Evolutionary conservation across 2,329 filamentous ascomycete species (phyloP), one percentile per base, ranked within the genome.

Genomic region (Sporothrix dimorphospora): DNA sequence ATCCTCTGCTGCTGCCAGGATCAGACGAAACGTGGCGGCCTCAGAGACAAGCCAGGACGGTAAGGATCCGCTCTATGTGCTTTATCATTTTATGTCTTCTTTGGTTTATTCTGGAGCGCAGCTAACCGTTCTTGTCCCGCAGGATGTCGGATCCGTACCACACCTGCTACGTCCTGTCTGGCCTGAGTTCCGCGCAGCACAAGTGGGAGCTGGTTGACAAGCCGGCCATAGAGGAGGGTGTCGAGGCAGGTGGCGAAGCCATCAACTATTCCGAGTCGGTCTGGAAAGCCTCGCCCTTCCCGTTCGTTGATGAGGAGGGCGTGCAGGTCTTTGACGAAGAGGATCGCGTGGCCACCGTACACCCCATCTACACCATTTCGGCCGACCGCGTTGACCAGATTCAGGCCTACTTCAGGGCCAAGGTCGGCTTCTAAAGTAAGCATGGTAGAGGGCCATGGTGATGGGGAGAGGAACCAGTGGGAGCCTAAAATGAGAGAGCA

Each of bases 1-100:
- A 96, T 98, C 73, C 85, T 98, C 16, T 90, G 88, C 76, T 98
- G 94, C 79, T 96, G 94, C 78, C 96, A 98, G 78, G 91, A 92
- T 73, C 84, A 88, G 78, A 83, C 85, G 61, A 87, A 83, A 79
- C 86, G 88, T 73, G 95, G 95, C 70, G 96, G 96, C 0, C 84
- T 99, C 81, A 88, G 94, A 78, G 96, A 99, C 82, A 99, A 99
- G 83, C 96, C 96, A 16, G 91, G 92, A 80, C 94, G 94, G 90
- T 94, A 85, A 83, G 91, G 86, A 69, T n/a, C 71, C 30, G 14
- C 51, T 70, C 72, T 74, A 69, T 71, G 71, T 63, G 75, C 40
- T 42, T 24, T 45, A 40, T 65, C 2, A 69, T 65, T 71, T 70
- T 67, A 57, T 70, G 68, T 70, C 42, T 59, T 71, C 69, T 40